A percentile compares a stretch with the other conserved stretches of the same genome.
Evolutionary conservation across 352 stramenopile species (phyloP).

Genomic region (Globisporangium heterothallicum): DNA sequence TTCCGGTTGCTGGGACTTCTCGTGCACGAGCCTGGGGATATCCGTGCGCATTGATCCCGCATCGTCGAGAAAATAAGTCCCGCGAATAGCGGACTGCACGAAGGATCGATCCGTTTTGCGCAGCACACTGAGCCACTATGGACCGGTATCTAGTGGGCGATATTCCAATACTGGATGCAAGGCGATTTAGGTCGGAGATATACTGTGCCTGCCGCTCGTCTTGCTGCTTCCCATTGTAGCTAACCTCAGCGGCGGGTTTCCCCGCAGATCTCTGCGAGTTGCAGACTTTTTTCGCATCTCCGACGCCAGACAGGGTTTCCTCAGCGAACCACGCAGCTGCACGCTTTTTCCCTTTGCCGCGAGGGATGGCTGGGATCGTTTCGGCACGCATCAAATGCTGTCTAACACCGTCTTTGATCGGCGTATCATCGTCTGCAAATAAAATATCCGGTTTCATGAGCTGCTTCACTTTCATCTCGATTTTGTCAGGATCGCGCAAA

Average conservation of each 20-base stretch:
- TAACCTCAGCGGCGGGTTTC: background rate
- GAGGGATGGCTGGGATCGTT: background rate
- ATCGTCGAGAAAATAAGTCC: conserved; percentile 40
- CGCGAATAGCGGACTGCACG: conserved; percentile 48
- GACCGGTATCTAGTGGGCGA: conserved; percentile 30
- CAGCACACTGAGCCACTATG: conserved; percentile 35
- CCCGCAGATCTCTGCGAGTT: conserved; percentile 8
- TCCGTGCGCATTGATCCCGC: conserved; percentile 5
- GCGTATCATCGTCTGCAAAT: conserved; percentile 18
- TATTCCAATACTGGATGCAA: conserved; percentile 42
- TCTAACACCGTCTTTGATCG: background rate
- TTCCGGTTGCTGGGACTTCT: background rate
- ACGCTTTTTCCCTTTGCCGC: conserved; percentile 19
- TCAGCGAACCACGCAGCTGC: background rate
- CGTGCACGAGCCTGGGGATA: background rate
- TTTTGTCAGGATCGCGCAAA: conserved; percentile 34
- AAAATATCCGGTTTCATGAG: conserved; percentile 41
- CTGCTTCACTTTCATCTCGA: conserved; percentile 36
- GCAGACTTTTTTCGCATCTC: background rate
- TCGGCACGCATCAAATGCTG: background rate
- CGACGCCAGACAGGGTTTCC: background rate
- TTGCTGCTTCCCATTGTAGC: conserved; percentile 19
- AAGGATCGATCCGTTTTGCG: conserved; percentile 37
- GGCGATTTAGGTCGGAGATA: conserved; percentile 41
- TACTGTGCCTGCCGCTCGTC: conserved; percentile 32